A percentile compares a stretch with the other conserved stretches of the same genome.
Evolutionary conservation across 1,284 basidiomycete species (phyloP).

Genomic region (Cryptococcus hybrid): DNA sequence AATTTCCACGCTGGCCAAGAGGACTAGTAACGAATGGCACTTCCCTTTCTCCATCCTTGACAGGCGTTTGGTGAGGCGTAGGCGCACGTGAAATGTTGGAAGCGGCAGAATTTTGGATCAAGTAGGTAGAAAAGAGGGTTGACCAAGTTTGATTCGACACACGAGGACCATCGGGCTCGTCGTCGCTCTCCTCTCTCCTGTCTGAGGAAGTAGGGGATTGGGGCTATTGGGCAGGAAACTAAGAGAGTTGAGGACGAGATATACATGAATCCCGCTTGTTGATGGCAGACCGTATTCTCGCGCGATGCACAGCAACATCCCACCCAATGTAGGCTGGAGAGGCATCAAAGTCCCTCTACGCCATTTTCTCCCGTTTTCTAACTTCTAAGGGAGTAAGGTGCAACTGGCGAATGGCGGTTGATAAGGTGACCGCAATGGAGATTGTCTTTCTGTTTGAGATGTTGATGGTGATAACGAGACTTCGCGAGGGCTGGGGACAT

Average conservation of each 20-base stretch:
- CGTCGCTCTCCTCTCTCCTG: slow-evolving; percentile 8
- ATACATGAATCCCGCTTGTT: slow-evolving; percentile 40
- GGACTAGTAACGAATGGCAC: not conserved
- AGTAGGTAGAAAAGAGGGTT: slow-evolving; percentile 29
- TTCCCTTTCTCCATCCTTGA: slow-evolving; percentile 6
- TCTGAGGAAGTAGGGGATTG: not conserved
- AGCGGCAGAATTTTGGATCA: slow-evolving; percentile 3
- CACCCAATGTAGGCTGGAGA: slow-evolving; percentile 41
- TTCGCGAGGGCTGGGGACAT: not conserved
- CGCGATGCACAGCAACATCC: slow-evolving; percentile 46
- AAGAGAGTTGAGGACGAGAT: slow-evolving; percentile 23
- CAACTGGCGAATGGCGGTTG: slow-evolving; percentile 8
- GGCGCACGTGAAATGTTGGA: slow-evolving; percentile 13
- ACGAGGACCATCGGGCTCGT: slow-evolving; percentile 29
- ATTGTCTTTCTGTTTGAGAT: slow-evolving; percentile 11
- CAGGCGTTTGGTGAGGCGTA: slow-evolving; percentile 25
- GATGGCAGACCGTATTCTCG: slow-evolving; percentile 47
- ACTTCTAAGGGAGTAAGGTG: slow-evolving; percentile 5
- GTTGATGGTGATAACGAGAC: not conserved
- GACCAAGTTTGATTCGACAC: slow-evolving; percentile 39
- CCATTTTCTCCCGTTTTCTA: slow-evolving; percentile 27
- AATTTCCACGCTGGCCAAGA: too few relatives aligned
- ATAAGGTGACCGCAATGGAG: slow-evolving; percentile 3
- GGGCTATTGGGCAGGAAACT: not conserved
- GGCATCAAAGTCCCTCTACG: slow-evolving; percentile 42